A percentile compares a stretch with the other conserved stretches of the same genome.
phyloP scores from a whole-genome alignment of 1,284 basidiomycete genomes.

The Laetiporus sulphureus region DNA sequence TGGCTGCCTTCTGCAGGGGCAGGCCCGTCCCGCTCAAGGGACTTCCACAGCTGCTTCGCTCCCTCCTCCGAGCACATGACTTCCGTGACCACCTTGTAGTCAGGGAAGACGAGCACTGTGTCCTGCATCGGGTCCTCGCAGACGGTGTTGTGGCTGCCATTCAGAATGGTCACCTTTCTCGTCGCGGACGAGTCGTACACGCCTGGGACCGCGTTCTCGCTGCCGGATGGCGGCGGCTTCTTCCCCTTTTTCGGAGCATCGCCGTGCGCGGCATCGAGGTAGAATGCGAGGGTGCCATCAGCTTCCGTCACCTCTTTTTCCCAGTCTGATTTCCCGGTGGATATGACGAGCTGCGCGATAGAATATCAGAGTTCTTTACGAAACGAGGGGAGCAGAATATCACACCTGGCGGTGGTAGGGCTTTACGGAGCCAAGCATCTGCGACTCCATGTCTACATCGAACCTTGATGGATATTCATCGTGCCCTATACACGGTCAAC shows the following conservation, averaged over 20 bases:
- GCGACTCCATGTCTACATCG: constrained; percentile 69
- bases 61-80: constrained; percentile 58
- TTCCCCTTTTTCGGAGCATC: constrained; percentile 19
- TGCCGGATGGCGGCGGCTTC: constrained; percentile 13
- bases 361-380: background rate
- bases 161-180: constrained; percentile 64
- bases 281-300: constrained; percentile 59
- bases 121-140: constrained; percentile 53
- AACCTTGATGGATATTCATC: constrained; percentile 67
- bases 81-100: constrained; percentile 77
- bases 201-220: constrained; percentile 34
- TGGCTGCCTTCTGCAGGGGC: constrained; percentile 34
- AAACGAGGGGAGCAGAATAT: background rate
- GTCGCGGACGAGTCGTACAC: constrained; percentile 51
- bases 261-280: constrained; percentile 37
- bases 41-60: constrained; percentile 64
- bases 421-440: constrained; percentile 78
- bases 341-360: constrained; percentile 64
- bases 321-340: constrained; percentile 88
- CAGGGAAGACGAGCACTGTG: constrained; percentile 83
- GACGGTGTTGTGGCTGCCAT: constrained; percentile 72
- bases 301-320: constrained; percentile 67
- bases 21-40: constrained; percentile 38
- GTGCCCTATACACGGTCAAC: constrained; percentile 41
- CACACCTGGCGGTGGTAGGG: constrained; percentile 74